Conservation (phyloP, 192 early-diverging fungal species). For the Gryganskiella cystojenkinii region DNA sequence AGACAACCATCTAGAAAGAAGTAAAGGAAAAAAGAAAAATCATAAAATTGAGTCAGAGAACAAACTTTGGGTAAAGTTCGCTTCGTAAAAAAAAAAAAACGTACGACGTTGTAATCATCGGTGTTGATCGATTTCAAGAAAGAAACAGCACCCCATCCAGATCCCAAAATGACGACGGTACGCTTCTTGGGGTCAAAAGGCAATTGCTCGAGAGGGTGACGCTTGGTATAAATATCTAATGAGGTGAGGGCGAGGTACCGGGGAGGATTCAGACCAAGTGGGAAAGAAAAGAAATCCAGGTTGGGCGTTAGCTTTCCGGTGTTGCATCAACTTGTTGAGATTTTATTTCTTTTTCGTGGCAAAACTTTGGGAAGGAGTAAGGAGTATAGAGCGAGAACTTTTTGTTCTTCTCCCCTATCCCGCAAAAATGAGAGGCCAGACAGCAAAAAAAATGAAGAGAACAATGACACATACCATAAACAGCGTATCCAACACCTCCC, state of each 20-base stretch:
- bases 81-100: conserved; percentile 22
- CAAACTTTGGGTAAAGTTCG: too few species aligned
- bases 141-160: conserved; percentile 54
- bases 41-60: not conserved
- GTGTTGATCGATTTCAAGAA: conserved; percentile 82
- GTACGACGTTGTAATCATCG: conserved; percentile 79
- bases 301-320: too few species aligned
- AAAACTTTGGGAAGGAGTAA: too few species aligned
- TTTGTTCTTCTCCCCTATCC: not conserved
- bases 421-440: not conserved
- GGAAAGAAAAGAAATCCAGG: too few species aligned
- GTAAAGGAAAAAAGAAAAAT: not conserved
- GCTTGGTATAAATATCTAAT: conserved; percentile 50
- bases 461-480: conserved; percentile 38
- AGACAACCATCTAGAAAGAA: conserved; percentile 64
- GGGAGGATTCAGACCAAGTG: too few species aligned
- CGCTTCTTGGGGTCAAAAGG: conserved; percentile 57
- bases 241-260: not conserved
- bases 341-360: too few species aligned
- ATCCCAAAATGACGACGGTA: conserved; percentile 35
- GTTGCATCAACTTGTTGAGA: too few species aligned
- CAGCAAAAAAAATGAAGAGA: not conserved
- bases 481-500: conserved; percentile 37
- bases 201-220: conserved; percentile 53
- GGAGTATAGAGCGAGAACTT: not conserved